These are phyloP conservation scores for Akebia trifoliata DNA, from an alignment of 164 flowering plant genomes.

Conservation along the genomic window DNA sequence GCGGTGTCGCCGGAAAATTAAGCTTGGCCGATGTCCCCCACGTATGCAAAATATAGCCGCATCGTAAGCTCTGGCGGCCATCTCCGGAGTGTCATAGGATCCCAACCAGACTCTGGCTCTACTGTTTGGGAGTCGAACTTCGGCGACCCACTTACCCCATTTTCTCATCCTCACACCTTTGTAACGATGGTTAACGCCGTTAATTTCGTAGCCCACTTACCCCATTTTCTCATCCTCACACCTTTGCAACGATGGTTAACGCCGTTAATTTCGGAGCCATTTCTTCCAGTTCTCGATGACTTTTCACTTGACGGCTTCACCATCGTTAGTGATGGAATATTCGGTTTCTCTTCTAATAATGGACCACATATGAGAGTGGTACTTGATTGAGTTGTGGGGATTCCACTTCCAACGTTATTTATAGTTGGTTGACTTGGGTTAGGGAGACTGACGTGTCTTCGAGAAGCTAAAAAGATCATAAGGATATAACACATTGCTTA, in stretches of 20 bases:
- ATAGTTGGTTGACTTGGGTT: no score
- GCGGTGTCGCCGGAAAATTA: constrained; percentile 36
- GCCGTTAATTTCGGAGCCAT: constrained; percentile 19
- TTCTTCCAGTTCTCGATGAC: no score
- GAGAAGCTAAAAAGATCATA: no score
- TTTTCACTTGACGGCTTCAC: no score
- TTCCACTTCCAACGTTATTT: no score
- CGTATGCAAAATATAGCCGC: constrained; percentile 40
- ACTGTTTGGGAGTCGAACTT: constrained; percentile 40
- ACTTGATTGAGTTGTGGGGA: no score
- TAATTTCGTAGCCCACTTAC: constrained; percentile 39
- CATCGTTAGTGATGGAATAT: no score
- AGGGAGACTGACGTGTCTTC: no score
- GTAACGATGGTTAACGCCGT: constrained; percentile 13
- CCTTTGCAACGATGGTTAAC: constrained; percentile 34
- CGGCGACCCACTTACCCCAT: constrained; percentile 51
- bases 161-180: constrained; percentile 48
- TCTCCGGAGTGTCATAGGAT: constrained; percentile 36
- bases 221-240: constrained; percentile 48
- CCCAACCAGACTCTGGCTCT: constrained; percentile 44
- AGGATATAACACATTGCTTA: no score
- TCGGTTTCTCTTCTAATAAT: no score
- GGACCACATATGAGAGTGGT: no score
- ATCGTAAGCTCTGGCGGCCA: constrained; percentile 46
- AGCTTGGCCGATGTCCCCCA: constrained; percentile 28